A percentile compares a stretch with the other conserved stretches of the same genome.
Evolutionary conservation across 768 basidiomycete species (phyloP).

Genomic region (Leucosporidium scottii): DNA sequence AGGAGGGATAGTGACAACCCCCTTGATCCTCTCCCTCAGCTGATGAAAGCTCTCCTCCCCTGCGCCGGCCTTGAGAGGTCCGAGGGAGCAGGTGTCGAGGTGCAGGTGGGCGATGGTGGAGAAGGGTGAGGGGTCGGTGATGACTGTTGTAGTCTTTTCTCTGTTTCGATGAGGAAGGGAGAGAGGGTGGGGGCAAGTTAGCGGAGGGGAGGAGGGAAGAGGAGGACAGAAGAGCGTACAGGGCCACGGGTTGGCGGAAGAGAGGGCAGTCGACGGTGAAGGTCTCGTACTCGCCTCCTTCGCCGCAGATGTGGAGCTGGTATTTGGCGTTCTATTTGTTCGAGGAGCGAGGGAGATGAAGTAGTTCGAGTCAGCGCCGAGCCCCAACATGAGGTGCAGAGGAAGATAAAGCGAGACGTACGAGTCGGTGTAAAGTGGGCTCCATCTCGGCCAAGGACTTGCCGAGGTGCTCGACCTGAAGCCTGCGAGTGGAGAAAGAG

Average conservation of each 20-base stretch:
- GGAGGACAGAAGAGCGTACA: too few relatives aligned
- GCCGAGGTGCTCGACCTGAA: conserved; percentile 60
- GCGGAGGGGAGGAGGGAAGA: not conserved
- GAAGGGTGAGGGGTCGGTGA: conserved; percentile 58
- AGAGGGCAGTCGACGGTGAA: conserved; percentile 82
- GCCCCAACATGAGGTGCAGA: too few relatives aligned
- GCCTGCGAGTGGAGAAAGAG: conserved; percentile 27
- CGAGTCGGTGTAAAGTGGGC: conserved; percentile 63
- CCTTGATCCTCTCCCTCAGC: conserved; percentile 12
- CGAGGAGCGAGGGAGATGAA: not conserved
- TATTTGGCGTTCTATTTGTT: conserved; percentile 61
- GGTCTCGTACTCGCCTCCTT: conserved; percentile 97
- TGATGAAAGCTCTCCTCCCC: conserved; percentile 14
- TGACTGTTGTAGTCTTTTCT: conserved; percentile 60
- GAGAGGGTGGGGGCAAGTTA: not conserved
- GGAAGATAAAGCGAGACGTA: conserved; percentile 40
- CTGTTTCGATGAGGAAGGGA: conserved; percentile 41
- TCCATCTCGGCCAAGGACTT: conserved; percentile 67
- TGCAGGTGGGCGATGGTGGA: conserved; percentile 87
- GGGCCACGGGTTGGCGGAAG: conserved; percentile 66
- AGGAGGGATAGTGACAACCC: not conserved
- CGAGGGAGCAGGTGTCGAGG: conserved; percentile 61
- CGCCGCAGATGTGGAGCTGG: conserved; percentile 89
- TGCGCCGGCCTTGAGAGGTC: conserved; percentile 31
- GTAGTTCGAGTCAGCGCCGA: not conserved